Evolutionary conservation across 2,329 filamentous ascomycete species (phyloP).

Genomic region (Rhytidhysteron rufulum): DNA sequence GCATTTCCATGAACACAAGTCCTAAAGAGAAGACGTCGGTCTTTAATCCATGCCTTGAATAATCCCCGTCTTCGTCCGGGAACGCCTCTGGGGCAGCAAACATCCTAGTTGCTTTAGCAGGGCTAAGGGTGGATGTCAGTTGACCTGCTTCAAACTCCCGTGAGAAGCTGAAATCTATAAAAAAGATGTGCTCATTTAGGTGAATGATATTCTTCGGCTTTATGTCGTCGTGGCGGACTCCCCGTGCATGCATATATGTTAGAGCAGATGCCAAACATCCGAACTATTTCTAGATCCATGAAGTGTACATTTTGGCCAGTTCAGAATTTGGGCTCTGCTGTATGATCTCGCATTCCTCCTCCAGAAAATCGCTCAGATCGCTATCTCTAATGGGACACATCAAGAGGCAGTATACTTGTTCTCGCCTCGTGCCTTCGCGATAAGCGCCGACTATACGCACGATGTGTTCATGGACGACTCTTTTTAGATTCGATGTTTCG

Average conservation of each 20-base stretch:
- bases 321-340: neutral
- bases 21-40: constrained; percentile 14
- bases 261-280: constrained; percentile 10
- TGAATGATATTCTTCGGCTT: constrained; percentile 12
- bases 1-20: constrained; percentile 14
- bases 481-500: neutral
- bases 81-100: constrained; percentile 12
- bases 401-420: neutral
- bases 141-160: constrained; percentile 8
- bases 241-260: constrained; percentile 7
- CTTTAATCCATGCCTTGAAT: constrained; percentile 6
- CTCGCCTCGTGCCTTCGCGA: neutral
- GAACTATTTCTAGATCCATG: constrained; percentile 5
- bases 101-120: constrained; percentile 4
- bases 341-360: neutral
- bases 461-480: neutral
- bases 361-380: neutral
- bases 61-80: neutral
- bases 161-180: constrained; percentile 12
- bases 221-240: constrained; percentile 11
- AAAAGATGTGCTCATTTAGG: constrained; percentile 4
- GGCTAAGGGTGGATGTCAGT: constrained; percentile 9
- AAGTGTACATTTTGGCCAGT: neutral
- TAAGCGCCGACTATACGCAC: neutral
- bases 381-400: neutral